Evolutionary conservation across 306 rosid species (phyloP).

Genomic region (Mucuna pruriens): DNA sequence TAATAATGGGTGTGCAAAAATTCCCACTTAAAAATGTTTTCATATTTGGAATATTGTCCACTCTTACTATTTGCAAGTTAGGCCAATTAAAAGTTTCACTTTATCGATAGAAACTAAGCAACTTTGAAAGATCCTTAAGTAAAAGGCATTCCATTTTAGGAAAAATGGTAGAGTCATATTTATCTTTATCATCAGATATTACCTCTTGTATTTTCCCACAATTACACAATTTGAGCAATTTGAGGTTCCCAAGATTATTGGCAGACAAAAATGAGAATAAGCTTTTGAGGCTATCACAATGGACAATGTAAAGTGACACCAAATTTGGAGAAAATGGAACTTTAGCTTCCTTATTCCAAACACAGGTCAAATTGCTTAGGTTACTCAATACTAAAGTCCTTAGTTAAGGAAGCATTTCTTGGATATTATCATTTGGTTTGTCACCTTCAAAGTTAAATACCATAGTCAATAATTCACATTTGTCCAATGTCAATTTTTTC

Average conservation of each 20-base stretch:
- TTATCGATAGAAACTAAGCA: not conserved
- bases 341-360: constrained; percentile 21
- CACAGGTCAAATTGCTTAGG: not conserved
- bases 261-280: not conserved
- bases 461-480: not conserved
- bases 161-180: not conserved
- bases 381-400: not conserved
- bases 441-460: not conserved
- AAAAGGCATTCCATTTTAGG: not conserved
- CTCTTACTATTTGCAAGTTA: not conserved
- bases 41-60: not conserved
- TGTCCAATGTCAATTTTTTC: not conserved
- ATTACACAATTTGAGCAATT: not conserved
- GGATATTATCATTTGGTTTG: not conserved
- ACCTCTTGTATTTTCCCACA: not conserved
- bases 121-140: constrained; percentile 17
- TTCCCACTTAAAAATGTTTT: not conserved
- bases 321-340: constrained; percentile 5
- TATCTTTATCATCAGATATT: not conserved
- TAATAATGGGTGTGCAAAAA: not conserved
- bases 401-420: not conserved
- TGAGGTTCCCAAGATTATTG: not conserved
- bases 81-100: not conserved
- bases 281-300: not conserved
- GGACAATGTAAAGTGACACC: not conserved